Percentiles rank a stretch among this genome's conserved stretches.
Conservation (phyloP, 2,329 filamentous ascomycete species). For the Exophiala sp. region DNA sequence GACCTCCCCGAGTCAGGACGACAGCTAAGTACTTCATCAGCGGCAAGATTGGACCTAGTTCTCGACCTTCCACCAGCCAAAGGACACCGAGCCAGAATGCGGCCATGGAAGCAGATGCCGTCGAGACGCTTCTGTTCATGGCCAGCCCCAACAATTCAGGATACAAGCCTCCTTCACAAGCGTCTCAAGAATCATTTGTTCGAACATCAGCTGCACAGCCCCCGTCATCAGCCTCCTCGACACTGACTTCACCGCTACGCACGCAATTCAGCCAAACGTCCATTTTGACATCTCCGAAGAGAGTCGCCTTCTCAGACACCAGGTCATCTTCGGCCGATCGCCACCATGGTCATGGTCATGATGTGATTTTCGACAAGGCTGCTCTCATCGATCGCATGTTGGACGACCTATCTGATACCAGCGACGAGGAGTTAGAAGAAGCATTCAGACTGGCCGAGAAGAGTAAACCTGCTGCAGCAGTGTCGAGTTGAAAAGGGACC, state of each 20-base stretch:
- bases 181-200: constrained; percentile 26
- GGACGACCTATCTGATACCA: constrained; percentile 30
- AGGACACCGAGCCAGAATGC: constrained; percentile 40
- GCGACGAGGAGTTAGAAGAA: constrained; percentile 28
- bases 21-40: constrained; percentile 11
- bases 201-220: background rate
- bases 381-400: constrained; percentile 32
- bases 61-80: constrained; percentile 27
- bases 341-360: too few relatives aligned
- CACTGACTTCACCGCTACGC: constrained; percentile 23
- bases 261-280: constrained; percentile 25
- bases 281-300: constrained; percentile 22
- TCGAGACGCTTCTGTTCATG: constrained; percentile 48
- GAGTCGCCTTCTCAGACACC: constrained; percentile 26
- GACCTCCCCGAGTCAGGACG: background rate
- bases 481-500: constrained; percentile 11
- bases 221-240: constrained; percentile 14
- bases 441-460: constrained; percentile 23
- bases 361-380: constrained; percentile 18
- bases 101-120: constrained; percentile 46
- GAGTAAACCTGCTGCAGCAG: constrained; percentile 11
- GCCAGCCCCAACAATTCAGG: constrained; percentile 46
- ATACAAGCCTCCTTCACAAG: constrained; percentile 36
- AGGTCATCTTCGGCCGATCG: constrained; percentile 2
- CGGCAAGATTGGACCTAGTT: constrained; percentile 9